Evolutionary conservation across 202 grass and related monocot genomes (phyloP).

Genomic region (Panicum virgatum): DNA sequence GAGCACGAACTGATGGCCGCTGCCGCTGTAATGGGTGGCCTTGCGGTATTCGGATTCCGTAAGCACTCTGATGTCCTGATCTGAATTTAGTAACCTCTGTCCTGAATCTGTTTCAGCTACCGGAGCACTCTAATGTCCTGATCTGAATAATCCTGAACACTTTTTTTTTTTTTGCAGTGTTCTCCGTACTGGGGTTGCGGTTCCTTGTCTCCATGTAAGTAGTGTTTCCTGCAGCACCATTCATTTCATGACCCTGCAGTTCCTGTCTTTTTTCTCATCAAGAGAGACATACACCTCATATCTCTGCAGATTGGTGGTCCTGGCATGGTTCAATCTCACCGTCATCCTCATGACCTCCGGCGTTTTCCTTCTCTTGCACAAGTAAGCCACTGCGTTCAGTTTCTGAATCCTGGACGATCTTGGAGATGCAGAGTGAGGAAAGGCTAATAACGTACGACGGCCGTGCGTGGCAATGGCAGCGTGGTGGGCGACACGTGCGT

Average conservation of each 20-base stretch:
- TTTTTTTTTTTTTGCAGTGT: constrained; percentile 46
- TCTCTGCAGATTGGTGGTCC: constrained; percentile 56
- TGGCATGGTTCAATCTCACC: constrained; percentile 73
- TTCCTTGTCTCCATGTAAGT: constrained; percentile 85
- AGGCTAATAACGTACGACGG: no score
- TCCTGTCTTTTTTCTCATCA: not conserved
- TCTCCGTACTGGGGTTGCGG: constrained; percentile 71
- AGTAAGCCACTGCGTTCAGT: constrained; percentile 51
- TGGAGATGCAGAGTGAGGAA: not conserved
- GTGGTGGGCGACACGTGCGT: constrained; percentile 78
- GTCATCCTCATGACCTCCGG: constrained; percentile 62
- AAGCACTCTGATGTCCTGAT: no score
- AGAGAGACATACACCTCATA: not conserved
- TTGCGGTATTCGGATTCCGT: constrained; percentile 83
- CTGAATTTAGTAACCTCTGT: no score
- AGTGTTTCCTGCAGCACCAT: not conserved
- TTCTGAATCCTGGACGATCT: not conserved
- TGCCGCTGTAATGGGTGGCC: constrained; percentile 62
- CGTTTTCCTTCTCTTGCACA: constrained; percentile 74
- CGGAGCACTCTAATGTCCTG: not conserved
- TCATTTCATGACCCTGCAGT: constrained; percentile 4
- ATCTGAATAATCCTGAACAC: constrained; percentile 2
- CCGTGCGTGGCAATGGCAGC: constrained; percentile 50
- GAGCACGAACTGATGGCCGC: constrained; percentile 47
- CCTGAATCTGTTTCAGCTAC: constrained; percentile 19